Percentiles rank a stretch among this genome's conserved stretches.
Conservation (phyloP, 2,329 filamentous ascomycete species). For the Beauveria sp. region DNA sequence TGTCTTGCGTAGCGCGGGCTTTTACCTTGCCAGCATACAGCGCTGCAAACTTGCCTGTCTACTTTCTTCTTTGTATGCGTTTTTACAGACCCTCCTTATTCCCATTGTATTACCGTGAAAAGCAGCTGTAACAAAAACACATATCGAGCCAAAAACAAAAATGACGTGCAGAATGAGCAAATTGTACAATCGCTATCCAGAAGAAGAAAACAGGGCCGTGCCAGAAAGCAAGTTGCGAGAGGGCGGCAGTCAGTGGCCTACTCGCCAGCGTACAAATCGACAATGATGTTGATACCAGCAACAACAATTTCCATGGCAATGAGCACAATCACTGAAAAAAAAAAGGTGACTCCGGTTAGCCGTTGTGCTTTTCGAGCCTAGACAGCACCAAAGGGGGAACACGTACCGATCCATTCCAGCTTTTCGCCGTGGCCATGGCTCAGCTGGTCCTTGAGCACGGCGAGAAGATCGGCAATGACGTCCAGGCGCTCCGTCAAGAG, state of each 20-base stretch:
- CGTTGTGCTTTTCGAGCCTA: not conserved
- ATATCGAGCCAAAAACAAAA: not conserved
- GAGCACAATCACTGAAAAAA: conserved; percentile 70
- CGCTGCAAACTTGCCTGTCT: not conserved
- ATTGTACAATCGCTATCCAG: conserved; percentile 4
- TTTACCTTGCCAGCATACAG: not conserved
- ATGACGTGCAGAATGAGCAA: not conserved
- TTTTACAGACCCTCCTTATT: not conserved
- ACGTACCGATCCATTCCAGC: conserved; percentile 75
- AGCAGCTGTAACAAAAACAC: not conserved
- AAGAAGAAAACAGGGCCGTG: not conserved
- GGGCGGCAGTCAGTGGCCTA: not conserved
- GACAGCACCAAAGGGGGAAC: conserved; percentile 23
- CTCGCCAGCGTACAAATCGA: conserved; percentile 67
- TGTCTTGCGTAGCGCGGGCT: not conserved
- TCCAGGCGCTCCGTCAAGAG: conserved; percentile 83
- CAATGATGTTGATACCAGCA: conserved; percentile 87
- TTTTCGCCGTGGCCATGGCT: conserved; percentile 89
- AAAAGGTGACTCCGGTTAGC: conserved; percentile 13
- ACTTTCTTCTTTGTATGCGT: not conserved
- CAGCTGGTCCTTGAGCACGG: conserved; percentile 90
- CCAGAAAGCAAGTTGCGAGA: not conserved
- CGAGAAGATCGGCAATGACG: conserved; percentile 84
- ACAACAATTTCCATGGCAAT: conserved; percentile 95
- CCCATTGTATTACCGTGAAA: not conserved